Conservation (phyloP, 1,139 yeast genomes). For the Candida anutae region DNA sequence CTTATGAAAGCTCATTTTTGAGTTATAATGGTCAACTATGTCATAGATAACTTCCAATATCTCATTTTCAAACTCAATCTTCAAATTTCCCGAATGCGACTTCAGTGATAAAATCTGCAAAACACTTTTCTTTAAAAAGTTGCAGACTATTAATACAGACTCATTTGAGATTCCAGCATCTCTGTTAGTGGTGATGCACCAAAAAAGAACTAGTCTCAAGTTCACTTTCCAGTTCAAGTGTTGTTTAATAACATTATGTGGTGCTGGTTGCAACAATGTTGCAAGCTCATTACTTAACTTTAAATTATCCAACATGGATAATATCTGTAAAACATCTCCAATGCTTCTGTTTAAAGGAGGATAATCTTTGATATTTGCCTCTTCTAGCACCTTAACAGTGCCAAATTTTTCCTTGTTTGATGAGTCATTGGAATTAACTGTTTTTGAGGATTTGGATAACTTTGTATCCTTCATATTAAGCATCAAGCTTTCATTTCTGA, state of each 20-base stretch:
- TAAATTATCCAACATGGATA: conserved; percentile 27
- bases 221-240: conserved; percentile 31
- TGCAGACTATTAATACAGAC: conserved; percentile 29
- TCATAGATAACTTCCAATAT: conserved; percentile 24
- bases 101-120: conserved; percentile 16
- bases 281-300: conserved; percentile 26
- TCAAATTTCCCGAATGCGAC: conserved; percentile 19
- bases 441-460: background rate
- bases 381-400: background rate
- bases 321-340: conserved; percentile 25
- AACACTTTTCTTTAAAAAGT: conserved; percentile 28
- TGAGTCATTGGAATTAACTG: background rate
- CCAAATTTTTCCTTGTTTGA: background rate
- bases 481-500: conserved; percentile 66
- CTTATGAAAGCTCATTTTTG: conserved; percentile 18
- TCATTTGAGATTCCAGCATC: conserved; percentile 21
- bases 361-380: conserved; percentile 4
- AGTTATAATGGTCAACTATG: conserved; percentile 13
- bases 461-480: conserved; percentile 27
- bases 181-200: conserved; percentile 43
- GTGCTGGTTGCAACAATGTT: conserved; percentile 18
- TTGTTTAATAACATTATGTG: conserved; percentile 1
- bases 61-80: conserved; percentile 40
- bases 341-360: conserved; percentile 18
- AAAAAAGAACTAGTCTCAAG: conserved; percentile 32